Base-by-base conservation (phyloP, 805 yeast species). In the Ogataea paradorogensis region DNA sequence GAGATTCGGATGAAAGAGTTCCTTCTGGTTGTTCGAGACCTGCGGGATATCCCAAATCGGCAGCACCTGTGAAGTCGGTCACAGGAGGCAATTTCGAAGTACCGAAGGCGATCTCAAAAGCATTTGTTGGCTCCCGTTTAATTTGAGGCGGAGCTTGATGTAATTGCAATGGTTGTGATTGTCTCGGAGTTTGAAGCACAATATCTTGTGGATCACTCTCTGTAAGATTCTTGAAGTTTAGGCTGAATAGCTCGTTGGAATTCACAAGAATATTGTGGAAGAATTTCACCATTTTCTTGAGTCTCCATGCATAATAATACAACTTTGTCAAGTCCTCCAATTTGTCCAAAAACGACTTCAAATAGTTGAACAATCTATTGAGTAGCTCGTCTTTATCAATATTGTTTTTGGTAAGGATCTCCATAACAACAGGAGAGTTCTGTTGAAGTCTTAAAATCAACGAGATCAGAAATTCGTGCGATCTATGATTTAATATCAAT, bases 381-480 rank as follows among this genome's bases (percentile, higher is more conserved):
- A 58, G 45, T 27, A 65, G 48, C 31, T 64, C 69, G 14, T 55
- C 61, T 28, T 55, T 55, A 38, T 63, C 64, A 23, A 65, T 64
- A 7, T 59, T 61, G 41, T 63, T 64, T 26, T 48, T 52, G 23
- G 47, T 50, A 24, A 65, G 46, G 31, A 64, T 62, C 30, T 62
- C 67, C 43, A 55, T 50, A 13, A 62, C 50, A 1, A 63, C 40
- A 1, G 67, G 66, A 4, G 66, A 61, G 33, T 51, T 56, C 42
- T 64, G 68, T 38, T 65, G 69, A 36, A 65, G 64, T 53, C 82
- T 65, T 36, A 77, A 50, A 18, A 76, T 69, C 49, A 77, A 54
- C 30, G 80, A 75, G n/a, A 77, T 76, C 58, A 77, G 63, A 48
- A 77, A 76, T 47, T 76, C 80, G 51, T 74, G 67, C 5, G 81